Evolutionary conservation across 768 basidiomycete species (phyloP).

Genomic region (Leucosporidium scottii): DNA sequence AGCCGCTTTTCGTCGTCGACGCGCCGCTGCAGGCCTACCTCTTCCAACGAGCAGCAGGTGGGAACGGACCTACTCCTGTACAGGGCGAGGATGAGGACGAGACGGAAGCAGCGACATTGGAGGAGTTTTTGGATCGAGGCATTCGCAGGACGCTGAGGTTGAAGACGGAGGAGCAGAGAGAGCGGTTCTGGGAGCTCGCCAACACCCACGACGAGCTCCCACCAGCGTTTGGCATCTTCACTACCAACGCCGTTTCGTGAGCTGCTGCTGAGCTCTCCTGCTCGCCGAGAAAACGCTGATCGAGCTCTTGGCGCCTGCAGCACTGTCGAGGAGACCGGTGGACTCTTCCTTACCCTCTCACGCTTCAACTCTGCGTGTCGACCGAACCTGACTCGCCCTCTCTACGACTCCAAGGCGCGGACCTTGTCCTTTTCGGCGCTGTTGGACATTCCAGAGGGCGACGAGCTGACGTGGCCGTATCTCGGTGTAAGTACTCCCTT

Average conservation of each 20-base stretch:
- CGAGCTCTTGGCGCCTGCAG: not conserved
- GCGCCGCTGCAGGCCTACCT: conserved; percentile 29
- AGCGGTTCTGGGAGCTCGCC: conserved; percentile 23
- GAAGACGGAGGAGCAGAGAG: conserved; percentile 12
- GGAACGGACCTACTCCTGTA: conserved; percentile 20
- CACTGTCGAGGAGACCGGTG: conserved; percentile 23
- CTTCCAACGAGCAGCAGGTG: conserved; percentile 11
- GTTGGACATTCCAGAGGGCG: conserved; percentile 15
- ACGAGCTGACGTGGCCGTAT: conserved; percentile 29
- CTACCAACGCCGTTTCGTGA: conserved; percentile 29
- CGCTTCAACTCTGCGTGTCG: conserved; percentile 28
- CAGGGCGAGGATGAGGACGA: conserved; percentile 21
- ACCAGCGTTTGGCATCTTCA: conserved; percentile 19
- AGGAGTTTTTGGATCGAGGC: conserved; percentile 23
- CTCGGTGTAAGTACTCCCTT: not conserved
- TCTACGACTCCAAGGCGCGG: not conserved
- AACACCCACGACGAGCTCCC: conserved; percentile 21
- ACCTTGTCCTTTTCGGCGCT: not conserved
- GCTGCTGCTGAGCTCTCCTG: not conserved
- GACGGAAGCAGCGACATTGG: conserved; percentile 13
- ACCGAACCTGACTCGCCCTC: conserved; percentile 19
- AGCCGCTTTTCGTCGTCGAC: conserved; percentile 23
- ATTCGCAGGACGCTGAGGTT: conserved; percentile 16
- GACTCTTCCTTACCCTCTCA: conserved; percentile 23
- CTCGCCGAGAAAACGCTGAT: not conserved